Evolutionary conservation across 2,329 filamentous ascomycete genomes (phyloP).

Genomic region (Cercospora sp.): DNA sequence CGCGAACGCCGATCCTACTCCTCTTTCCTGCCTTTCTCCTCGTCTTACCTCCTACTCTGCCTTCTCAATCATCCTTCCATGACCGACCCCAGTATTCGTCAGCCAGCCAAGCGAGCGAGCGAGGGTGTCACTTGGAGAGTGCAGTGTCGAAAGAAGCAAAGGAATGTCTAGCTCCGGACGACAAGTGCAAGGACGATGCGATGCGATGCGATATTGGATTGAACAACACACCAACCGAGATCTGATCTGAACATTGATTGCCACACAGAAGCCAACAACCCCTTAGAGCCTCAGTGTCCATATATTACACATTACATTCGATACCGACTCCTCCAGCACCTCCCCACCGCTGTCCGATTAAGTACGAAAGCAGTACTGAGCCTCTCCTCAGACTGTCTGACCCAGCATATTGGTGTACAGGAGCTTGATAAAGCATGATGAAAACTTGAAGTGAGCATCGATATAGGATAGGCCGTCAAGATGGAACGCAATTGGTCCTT

Average conservation of each 20-base stretch:
- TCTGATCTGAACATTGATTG: background rate
- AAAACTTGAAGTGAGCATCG: background rate
- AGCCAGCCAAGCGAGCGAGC: background rate
- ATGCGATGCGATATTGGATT: background rate
- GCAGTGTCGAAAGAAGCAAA: background rate
- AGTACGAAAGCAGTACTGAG: background rate
- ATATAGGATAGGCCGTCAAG: background rate
- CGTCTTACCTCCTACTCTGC: background rate
- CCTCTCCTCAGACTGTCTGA: background rate
- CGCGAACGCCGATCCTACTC: background rate
- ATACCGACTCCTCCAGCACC: background rate
- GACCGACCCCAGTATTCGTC: background rate
- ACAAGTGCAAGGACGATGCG: background rate
- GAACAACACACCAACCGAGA: background rate
- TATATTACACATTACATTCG: background rate
- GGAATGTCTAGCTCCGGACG: background rate
- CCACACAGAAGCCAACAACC: background rate
- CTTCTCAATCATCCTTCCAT: background rate
- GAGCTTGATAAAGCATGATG: background rate
- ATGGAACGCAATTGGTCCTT: background rate
- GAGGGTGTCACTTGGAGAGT: background rate
- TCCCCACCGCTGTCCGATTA: background rate
- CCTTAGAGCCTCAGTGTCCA: background rate
- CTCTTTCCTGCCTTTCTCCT: background rate
- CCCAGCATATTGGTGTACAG: background rate